phyloP scores from a whole-genome alignment of 495 filamentous ascomycete species.

The Hyaloscypha bicolor region DNA sequence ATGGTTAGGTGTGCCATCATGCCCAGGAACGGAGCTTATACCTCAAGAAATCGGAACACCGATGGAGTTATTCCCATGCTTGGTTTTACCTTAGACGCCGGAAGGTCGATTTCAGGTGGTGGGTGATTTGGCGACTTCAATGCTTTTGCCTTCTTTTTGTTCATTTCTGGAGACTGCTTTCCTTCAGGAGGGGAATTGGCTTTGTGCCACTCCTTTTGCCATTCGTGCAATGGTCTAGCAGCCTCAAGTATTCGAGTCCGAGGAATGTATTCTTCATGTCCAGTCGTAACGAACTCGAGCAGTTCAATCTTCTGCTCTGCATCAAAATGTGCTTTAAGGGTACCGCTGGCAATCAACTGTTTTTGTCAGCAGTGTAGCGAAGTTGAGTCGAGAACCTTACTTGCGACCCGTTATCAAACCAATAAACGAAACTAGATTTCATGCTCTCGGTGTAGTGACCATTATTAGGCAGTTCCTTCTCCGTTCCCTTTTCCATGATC shows the following conservation, averaged over 20 bases:
- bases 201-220: conserved; percentile 57
- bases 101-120: conserved; percentile 61
- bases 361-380: conserved; percentile 7
- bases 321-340: conserved; percentile 66
- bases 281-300: conserved; percentile 65
- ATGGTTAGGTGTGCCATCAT: background rate
- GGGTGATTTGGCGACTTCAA: conserved; percentile 50
- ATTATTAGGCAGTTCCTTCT: conserved; percentile 59
- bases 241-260: conserved; percentile 56
- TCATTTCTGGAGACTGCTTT: conserved; percentile 72
- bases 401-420: conserved; percentile 71
- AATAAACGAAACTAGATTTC: conserved; percentile 69
- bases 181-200: conserved; percentile 54
- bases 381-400: conserved; percentile 45
- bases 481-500: conserved; percentile 62
- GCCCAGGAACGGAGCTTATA: conserved; percentile 34
- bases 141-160: conserved; percentile 62
- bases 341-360: conserved; percentile 66
- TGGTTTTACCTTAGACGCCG: conserved; percentile 62
- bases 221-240: conserved; percentile 53
- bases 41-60: conserved; percentile 72
- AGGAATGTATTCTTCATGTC: conserved; percentile 71
- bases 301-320: conserved; percentile 70
- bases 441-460: conserved; percentile 64
- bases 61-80: conserved; percentile 59